Evolutionary conservation across 371 early-diverging fungal genomes (phyloP), one percentile per base, ranked within the genome.

Genomic region (Syncephalis fuscata): DNA sequence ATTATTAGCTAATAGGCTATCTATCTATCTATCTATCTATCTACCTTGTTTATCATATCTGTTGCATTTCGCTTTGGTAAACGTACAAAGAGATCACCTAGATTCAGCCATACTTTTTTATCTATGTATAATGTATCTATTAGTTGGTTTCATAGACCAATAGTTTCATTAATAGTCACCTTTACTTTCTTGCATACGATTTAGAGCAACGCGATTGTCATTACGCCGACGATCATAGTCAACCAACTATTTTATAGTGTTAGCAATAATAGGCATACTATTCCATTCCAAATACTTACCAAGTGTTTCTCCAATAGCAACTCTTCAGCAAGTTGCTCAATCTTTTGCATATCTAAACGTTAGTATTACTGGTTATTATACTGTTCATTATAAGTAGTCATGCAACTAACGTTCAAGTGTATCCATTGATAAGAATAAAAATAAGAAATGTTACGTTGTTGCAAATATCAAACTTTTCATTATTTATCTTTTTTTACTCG

Each of bases 21-120:
- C 23, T 17, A 17, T 9, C 15, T 19, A 21, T 45, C 8, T 10
- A 23, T 17, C 3, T 11, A 40, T 15, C n/a, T n/a, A 48, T 24
- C 10, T 14, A 10, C 72, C 54, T 65, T 59, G 38, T 70, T 60
- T 32, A 73, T 62, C 32, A 65, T 43, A 14, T 48, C 46, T 39
- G 63, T 64, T 5, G 63, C 60, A 7, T 62, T 58, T 3, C 58
- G 45, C 8, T 53, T 61, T 1, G 71, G 68, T 50, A 80, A 47
- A 39, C 67, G 68, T 26, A 80, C 52, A 57, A 80, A 80, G 67
- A 78, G 64, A 21, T 80, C 74, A 4, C 80, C 78, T 25, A 74
- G 51, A 46, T 70, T 68, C 39, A 76, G 58, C 80, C 80, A 80
- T 19, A 63, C 46, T 46, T 80, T 80, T 36, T 69, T 68, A n/a